Evolutionary conservation across 495 filamentous ascomycete species (phyloP).

Genomic region (Talaromyces borbonicus): DNA sequence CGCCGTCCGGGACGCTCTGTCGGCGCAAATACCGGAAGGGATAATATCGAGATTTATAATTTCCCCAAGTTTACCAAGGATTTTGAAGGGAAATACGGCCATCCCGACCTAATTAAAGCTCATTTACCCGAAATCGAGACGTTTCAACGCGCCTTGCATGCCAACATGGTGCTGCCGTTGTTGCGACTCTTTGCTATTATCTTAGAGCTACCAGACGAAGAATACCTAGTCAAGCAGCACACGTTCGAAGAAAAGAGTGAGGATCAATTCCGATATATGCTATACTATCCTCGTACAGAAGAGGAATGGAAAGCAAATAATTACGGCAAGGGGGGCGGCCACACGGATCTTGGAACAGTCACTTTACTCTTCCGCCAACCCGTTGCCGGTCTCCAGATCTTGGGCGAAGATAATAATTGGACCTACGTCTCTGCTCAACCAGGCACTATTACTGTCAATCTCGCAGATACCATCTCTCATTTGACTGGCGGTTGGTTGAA

Average conservation of each 20-base stretch:
- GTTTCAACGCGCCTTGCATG: conserved; percentile 38
- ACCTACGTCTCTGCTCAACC: conserved; percentile 19
- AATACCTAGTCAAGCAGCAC: conserved; percentile 38
- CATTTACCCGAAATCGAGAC: conserved; percentile 34
- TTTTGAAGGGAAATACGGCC: conserved; percentile 23
- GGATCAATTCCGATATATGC: conserved; percentile 44
- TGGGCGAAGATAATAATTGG: conserved; percentile 15
- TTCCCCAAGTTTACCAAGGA: conserved; percentile 40
- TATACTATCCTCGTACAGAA: conserved; percentile 32
- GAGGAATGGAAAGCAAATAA: conserved; percentile 32
- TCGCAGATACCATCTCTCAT: conserved; percentile 35
- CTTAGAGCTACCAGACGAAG: conserved; percentile 39
- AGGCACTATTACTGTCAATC: conserved; percentile 38
- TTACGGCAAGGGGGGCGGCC: conserved; percentile 23
- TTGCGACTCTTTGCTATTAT: conserved; percentile 43
- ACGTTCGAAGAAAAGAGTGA: conserved; percentile 37
- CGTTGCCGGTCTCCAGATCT: conserved; percentile 44
- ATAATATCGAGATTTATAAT: conserved; percentile 44
- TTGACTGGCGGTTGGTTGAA: conserved; percentile 37
- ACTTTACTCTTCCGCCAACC: conserved; percentile 44
- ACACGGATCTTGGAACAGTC: conserved; percentile 32
- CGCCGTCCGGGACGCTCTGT: conserved; percentile 19
- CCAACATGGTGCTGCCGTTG: conserved; percentile 39
- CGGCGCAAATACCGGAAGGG: conserved; percentile 18
- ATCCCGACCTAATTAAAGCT: conserved; percentile 30